Conservation (phyloP, 306 rosid species). For the Fragaria vesca region DNA sequence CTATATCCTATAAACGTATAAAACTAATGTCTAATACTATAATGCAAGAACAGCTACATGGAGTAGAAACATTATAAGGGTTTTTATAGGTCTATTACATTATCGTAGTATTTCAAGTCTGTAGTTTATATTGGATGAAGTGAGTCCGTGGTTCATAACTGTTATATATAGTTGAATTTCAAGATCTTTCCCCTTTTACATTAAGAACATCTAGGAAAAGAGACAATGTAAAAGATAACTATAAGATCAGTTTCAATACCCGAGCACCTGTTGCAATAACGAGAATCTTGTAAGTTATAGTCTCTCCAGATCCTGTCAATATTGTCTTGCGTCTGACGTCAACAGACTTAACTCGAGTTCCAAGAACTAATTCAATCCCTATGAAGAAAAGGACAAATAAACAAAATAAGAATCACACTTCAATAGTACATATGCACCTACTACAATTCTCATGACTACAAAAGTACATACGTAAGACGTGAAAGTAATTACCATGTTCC, state of each 20-base stretch:
- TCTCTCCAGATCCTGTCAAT: constrained; percentile 87
- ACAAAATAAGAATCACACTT: constrained; percentile 1
- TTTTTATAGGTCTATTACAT: background rate
- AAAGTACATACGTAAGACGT: background rate
- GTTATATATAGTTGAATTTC: background rate
- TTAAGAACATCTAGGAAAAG: constrained; percentile 6
- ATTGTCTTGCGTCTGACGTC: constrained; percentile 90
- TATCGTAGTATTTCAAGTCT: background rate
- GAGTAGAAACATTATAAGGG: background rate
- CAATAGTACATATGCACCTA: constrained; percentile 12
- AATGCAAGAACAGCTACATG: background rate
- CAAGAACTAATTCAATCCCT: constrained; percentile 96
- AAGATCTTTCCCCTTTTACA: constrained; percentile 1
- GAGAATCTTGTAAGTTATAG: constrained; percentile 91
- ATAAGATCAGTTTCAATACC: constrained; percentile 68
- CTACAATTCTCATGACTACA: background rate
- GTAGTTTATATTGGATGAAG: background rate
- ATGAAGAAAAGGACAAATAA: constrained; percentile 16
- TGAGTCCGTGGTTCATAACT: background rate
- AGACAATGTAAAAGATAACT: constrained; percentile 8
- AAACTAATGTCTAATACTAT: background rate
- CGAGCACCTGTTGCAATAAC: constrained; percentile 99
- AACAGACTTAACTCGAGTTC: constrained; percentile 88
- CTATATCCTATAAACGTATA: background rate
- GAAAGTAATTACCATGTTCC: constrained; percentile 75